Evolutionary conservation across 2,329 filamentous ascomycete species (phyloP).

Genomic region (Trichoderma citrinoviride): DNA sequence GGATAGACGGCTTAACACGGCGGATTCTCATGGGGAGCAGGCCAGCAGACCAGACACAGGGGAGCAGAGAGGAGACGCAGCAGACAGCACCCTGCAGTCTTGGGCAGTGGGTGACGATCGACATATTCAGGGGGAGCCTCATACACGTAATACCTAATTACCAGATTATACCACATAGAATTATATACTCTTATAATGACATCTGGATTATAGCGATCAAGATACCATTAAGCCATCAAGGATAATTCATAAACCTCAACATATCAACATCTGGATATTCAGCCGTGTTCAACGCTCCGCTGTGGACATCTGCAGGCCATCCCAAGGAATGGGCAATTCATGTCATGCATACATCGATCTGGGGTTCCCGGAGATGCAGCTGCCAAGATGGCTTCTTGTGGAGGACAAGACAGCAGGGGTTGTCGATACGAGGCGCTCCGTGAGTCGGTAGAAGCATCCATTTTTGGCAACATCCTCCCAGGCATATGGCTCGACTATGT

Average conservation of each 20-base stretch:
- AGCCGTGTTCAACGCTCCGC: background rate
- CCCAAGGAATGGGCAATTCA: background rate
- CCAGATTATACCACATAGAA: conserved; percentile 3
- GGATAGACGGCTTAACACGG: background rate
- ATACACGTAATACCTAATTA: conserved; percentile 3
- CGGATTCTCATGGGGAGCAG: background rate
- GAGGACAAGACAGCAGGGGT: background rate
- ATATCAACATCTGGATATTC: background rate
- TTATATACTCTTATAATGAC: background rate
- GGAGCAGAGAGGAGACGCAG: background rate
- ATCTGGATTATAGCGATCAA: too few relatives aligned
- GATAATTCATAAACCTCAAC: background rate
- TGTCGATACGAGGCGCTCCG: background rate
- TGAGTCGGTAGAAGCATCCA: background rate
- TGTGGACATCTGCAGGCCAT: background rate
- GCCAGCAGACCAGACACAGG: background rate
- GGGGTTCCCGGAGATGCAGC: background rate
- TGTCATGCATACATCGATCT: background rate
- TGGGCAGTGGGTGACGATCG: background rate
- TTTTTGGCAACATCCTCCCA: background rate
- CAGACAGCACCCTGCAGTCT: background rate
- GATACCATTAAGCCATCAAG: too few relatives aligned
- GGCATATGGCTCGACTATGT: background rate
- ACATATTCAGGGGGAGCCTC: background rate
- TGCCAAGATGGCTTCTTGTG: background rate